Evolutionary conservation across 2,329 filamentous ascomycete species (phyloP).

Genomic region (Podosphaera fusca): DNA sequence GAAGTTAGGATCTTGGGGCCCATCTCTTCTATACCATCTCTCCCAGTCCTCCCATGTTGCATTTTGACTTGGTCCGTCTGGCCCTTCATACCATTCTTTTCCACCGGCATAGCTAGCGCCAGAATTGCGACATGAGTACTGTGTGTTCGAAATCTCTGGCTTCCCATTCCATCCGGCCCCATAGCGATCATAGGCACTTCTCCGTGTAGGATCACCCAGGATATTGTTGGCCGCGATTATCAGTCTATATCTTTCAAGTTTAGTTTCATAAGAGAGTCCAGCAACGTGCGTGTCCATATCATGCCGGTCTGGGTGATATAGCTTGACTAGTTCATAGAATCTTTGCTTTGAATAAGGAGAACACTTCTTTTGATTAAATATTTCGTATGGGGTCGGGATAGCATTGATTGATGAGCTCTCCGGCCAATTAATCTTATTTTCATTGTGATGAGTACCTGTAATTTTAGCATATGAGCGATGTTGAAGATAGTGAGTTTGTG

Average conservation of each 20-base stretch:
- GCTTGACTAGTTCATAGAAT: conserved; percentile 81
- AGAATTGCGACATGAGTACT: conserved; percentile 3
- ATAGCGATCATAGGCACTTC: conserved; percentile 58
- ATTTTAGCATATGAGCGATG: conserved; percentile 18
- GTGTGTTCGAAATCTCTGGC: conserved; percentile 15
- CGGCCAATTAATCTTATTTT: conserved; percentile 13
- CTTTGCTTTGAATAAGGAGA: conserved; percentile 59
- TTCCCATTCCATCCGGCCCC: conserved; percentile 55
- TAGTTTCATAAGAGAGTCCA: conserved; percentile 32
- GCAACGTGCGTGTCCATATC: conserved; percentile 18
- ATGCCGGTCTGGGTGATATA: conserved; percentile 73
- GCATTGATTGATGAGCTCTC: conserved; percentile 12
- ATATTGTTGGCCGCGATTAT: conserved; percentile 74
- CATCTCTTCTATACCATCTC: conserved; percentile 38
- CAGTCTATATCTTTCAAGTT: conserved; percentile 75
- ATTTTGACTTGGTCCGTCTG: conserved; percentile 35
- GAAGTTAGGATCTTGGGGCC: conserved; percentile 31
- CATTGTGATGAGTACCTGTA: conserved; percentile 17
- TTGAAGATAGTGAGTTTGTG: conserved; percentile 6
- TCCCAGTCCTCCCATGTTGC: conserved; percentile 99
- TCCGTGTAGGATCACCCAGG: conserved; percentile 57
- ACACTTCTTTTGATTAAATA: conserved; percentile 37
- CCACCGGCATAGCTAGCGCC: conserved; percentile 8
- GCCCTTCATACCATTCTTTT: conserved; percentile 10
- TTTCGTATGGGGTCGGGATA: conserved; percentile 58